Evolutionary conservation across 371 early-diverging fungal species (phyloP).

Genomic region (Mortierella sp.): DNA sequence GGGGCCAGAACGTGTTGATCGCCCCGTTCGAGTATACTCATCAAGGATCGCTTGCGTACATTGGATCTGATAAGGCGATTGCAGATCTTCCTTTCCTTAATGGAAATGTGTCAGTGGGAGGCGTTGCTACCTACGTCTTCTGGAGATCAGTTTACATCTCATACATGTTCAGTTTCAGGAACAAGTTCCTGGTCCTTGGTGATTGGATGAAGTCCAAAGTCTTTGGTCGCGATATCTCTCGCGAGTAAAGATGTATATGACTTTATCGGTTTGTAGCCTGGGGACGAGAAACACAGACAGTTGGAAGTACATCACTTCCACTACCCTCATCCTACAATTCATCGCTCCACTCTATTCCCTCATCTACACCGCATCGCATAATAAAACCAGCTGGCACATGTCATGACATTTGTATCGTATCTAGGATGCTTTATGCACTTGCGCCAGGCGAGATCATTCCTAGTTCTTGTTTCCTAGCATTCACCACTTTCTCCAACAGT

Average conservation of each 20-base stretch:
- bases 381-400: no score
- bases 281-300: no score
- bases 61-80: conserved; percentile 66
- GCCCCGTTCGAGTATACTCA: conserved; percentile 56
- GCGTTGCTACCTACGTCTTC: conserved; percentile 73
- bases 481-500: conserved; percentile 29
- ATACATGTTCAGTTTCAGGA: conserved; percentile 75
- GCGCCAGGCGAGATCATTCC: conserved; percentile 30
- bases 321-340: no score
- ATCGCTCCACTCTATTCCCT: no score
- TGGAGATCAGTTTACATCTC: conserved; percentile 87
- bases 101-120: conserved; percentile 59
- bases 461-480: conserved; percentile 34
- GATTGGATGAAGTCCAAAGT: conserved; percentile 76
- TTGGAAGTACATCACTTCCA: no score
- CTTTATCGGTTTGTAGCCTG: no score
- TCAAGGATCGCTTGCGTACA: conserved; percentile 64
- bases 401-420: no score
- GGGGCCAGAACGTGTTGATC: conserved; percentile 21
- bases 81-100: conserved; percentile 61
- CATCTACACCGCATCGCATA: no score
- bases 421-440: conserved; percentile 7
- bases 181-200: conserved; percentile 79
- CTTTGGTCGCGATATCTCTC: conserved; percentile 74
- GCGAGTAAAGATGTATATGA: no score